A percentile compares a stretch with the other conserved stretches of the same genome.
These are phyloP conservation scores for Suillus discolor DNA, from an alignment of 768 basidiomycete genomes.

Conservation along the genomic window DNA sequence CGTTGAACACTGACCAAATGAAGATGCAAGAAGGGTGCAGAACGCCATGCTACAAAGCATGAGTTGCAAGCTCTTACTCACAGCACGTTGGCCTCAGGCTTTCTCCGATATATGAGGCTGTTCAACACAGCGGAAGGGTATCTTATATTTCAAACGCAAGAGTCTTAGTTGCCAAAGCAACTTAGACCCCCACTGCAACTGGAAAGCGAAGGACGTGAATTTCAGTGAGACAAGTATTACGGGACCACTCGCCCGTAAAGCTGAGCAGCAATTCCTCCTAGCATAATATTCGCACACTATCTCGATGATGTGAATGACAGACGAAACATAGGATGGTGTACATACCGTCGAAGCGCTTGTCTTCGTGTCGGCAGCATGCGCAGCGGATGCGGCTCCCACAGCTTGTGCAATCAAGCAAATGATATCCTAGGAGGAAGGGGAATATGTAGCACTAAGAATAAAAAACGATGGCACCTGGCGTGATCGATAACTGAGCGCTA, in stretches of 20 bases:
- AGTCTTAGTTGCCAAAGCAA: conserved; percentile 47
- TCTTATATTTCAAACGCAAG: conserved; percentile 39
- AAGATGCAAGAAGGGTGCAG: conserved; percentile 44
- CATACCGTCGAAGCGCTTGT: conserved; percentile 23
- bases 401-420: conserved; percentile 42
- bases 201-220: conserved; percentile 13
- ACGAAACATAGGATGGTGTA: not conserved
- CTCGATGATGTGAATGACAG: conserved; percentile 7
- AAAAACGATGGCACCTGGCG: conserved; percentile 17
- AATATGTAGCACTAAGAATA: conserved; percentile 9
- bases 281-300: conserved; percentile 57
- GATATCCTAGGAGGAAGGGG: conserved; percentile 31
- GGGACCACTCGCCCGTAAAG: conserved; percentile 39
- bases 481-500: not conserved
- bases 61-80: conserved; percentile 22
- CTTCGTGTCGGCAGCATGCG: conserved; percentile 31
- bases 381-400: conserved; percentile 48
- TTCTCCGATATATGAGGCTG: conserved; percentile 3
- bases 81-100: conserved; percentile 1
- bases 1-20: conserved; percentile 40
- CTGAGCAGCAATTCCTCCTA: conserved; percentile 66
- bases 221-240: conserved; percentile 16
- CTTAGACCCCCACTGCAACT: conserved; percentile 48
- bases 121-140: conserved; percentile 31
- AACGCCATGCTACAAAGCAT: conserved; percentile 41